Base-by-base conservation (phyloP, 371 early-diverging fungal genomes). In the Mortierella sp. region DNA sequence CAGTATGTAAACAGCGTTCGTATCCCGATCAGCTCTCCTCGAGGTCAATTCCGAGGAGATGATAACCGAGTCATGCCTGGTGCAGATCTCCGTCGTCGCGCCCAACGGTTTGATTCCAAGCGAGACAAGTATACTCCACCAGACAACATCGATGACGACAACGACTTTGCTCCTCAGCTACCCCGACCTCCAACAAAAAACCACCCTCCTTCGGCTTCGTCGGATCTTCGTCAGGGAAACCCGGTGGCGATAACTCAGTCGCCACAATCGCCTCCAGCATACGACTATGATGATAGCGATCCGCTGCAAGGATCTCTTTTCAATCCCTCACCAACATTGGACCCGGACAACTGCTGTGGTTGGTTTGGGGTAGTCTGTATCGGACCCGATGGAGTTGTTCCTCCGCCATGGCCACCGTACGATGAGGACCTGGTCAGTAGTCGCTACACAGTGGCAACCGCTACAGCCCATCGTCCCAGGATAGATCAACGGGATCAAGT, bases 311-410 rank as follows among this genome's bases (percentile, higher is more conserved):
- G 55, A 8, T 71, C 77, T 4, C 56, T 35, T 14, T 46, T 51
- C 29, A 43, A 55, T 6, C 72, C 70, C n/a, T 11, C 77, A 6
- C 27, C 56, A 16, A 58, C 71, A 0, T 7, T 80, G 21, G 76
- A 84, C 48, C 79, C 78, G 3, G 48, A 78, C 68, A 81, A 84
- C 44, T 84, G 81, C 29, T 81, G 85, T n/a, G 79, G 76, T 2
- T 81, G 85, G 81, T 81, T 78, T 55, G 85, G 81, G 18, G 81
- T 84, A 16, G 79, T 84, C 35, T 81, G 81, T n/a, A 78, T 84
- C 38, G 81, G 85, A 27, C 85, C 81, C 7, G 85, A 84, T 35
- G 85, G 81, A 2, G 63, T 75, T 18, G 68, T 84, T 4, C 85
- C 81, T 11, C 72, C 81, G 1, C 79, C 81, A 27, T 84, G 85